These are phyloP conservation scores for Pythium rhizo-oryzae DNA, from an alignment of 352 stramenopile species.

Conservation along the genomic window DNA sequence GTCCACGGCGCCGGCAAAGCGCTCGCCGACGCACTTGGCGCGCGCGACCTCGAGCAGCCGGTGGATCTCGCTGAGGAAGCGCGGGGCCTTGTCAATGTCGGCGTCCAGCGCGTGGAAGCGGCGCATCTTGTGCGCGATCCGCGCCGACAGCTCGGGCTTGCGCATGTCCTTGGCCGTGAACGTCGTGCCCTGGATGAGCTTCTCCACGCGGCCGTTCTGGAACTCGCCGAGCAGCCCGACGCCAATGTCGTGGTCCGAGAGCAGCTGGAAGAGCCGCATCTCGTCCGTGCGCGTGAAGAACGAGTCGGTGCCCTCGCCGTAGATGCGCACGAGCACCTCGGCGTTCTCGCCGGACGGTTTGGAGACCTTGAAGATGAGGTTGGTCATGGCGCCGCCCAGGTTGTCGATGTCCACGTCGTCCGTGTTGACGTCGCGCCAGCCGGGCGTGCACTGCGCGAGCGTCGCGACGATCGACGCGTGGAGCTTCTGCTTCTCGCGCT, in stretches of 20 bases:
- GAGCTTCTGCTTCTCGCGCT: conserved; percentile 72
- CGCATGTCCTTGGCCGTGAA: conserved; percentile 78
- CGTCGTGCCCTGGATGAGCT: conserved; percentile 71
- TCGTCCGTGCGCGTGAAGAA: conserved; percentile 84
- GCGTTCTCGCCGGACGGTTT: conserved; percentile 62
- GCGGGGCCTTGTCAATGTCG: conserved; percentile 58
- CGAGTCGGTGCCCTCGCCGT: conserved; percentile 77
- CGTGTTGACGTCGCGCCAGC: conserved; percentile 53
- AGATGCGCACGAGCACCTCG: conserved; percentile 81
- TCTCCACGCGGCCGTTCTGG: conserved; percentile 72
- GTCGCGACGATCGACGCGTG: conserved; percentile 67
- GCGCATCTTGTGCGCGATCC: conserved; percentile 69
- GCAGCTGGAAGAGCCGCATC: conserved; percentile 73
- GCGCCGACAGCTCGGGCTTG: conserved; percentile 39
- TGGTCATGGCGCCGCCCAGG: conserved; percentile 83
- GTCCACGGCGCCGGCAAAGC: conserved; percentile 52
- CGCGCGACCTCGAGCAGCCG: conserved; percentile 62
- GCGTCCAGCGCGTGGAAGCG: conserved; percentile 75
- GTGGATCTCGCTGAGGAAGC: conserved; percentile 58
- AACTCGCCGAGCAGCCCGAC: conserved; percentile 80
- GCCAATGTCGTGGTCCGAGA: conserved; percentile 72
- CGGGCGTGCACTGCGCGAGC: conserved; percentile 57
- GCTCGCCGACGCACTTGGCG: conserved; percentile 50
- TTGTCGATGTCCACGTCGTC: conserved; percentile 68
- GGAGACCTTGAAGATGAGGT: conserved; percentile 83